Percentiles rank a stretch among this genome's conserved stretches.
These are phyloP conservation scores for Crithidia thermophila DNA, from an alignment of 208 protist species.

Conservation along the genomic window DNA sequence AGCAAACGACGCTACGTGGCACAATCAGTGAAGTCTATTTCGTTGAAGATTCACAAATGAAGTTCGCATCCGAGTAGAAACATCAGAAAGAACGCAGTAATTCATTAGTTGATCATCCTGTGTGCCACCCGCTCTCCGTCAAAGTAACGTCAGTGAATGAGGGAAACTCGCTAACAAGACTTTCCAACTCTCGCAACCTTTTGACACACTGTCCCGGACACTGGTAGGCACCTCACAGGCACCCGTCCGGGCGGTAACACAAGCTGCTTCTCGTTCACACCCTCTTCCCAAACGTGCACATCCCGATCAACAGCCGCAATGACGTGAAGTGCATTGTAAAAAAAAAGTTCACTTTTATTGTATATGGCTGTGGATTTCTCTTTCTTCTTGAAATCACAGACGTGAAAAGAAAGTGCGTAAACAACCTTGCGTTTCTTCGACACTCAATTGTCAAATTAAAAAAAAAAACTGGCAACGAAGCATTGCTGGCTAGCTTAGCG, in stretches of 20 bases:
- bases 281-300: background rate
- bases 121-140: too few relatives aligned
- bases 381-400: too few relatives aligned
- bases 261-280: conserved; percentile 40
- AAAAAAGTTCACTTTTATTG: too few relatives aligned
- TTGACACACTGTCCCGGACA: conserved; percentile 81
- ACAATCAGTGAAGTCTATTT: conserved; percentile 20
- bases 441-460: too few relatives aligned
- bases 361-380: background rate
- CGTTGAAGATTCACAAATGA: conserved; percentile 29
- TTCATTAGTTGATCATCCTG: conserved; percentile 30
- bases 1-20: too few relatives aligned
- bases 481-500: too few relatives aligned
- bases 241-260: conserved; percentile 73
- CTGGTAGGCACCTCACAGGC: conserved; percentile 14
- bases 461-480: too few relatives aligned
- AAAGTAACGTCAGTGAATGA: too few relatives aligned
- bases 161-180: too few relatives aligned
- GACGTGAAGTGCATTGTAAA: too few relatives aligned
- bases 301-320: conserved; percentile 16
- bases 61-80: conserved; percentile 14
- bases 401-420: too few relatives aligned
- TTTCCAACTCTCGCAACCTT: conserved; percentile 28
- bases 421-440: too few relatives aligned
- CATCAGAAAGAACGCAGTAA: conserved; percentile 40